Evolutionary conservation across 192 early-diverging fungal genomes (phyloP).

Genomic region (Gonapodya prolifera): DNA sequence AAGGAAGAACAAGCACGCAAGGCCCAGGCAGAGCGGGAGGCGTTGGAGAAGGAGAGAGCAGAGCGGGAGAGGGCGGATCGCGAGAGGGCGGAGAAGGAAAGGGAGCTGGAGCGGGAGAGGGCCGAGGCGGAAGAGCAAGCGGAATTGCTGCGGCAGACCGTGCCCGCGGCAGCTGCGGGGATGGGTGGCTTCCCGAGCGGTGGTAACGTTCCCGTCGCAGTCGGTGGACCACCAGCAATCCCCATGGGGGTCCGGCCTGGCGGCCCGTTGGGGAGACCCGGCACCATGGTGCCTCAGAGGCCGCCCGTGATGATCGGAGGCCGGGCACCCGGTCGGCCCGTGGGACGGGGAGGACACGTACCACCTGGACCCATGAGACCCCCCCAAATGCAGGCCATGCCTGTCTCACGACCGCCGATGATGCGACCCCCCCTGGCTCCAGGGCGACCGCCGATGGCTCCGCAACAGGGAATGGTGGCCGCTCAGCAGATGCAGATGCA

Average conservation of each 20-base stretch:
- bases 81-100: constrained; percentile 34
- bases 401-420: background rate
- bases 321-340: background rate
- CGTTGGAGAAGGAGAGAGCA: constrained; percentile 21
- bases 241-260: background rate
- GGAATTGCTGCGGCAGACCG: background rate
- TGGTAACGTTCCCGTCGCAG: background rate
- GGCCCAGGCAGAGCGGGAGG: background rate
- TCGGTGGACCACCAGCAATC: background rate
- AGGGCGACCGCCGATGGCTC: background rate
- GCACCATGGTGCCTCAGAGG: background rate
- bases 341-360: background rate
- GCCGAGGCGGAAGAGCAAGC: constrained; percentile 19
- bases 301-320: background rate
- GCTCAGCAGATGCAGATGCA: background rate
- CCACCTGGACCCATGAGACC: background rate
- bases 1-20: background rate
- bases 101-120: constrained; percentile 21
- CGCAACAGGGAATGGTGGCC: background rate
- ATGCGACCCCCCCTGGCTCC: background rate
- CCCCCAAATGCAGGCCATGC: background rate
- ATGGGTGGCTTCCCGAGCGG: background rate
- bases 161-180: background rate
- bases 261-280: background rate
- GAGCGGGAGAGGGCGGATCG: constrained; percentile 25